phyloP scores from a whole-genome alignment of 2,329 filamentous ascomycete species.

The Didymella segeticola region DNA sequence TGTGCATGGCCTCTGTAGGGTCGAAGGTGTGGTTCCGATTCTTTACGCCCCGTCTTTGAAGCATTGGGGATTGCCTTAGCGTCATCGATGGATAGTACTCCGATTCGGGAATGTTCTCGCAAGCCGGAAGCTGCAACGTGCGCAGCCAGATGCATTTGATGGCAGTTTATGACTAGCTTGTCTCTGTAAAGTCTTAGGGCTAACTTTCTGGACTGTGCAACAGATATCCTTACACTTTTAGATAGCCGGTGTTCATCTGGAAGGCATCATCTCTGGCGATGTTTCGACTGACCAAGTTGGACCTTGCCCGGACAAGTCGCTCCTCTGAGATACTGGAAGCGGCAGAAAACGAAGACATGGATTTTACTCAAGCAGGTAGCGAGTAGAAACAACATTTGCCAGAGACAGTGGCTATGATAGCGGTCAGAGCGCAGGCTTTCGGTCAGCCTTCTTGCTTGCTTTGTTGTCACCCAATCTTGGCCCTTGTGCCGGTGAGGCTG shows the following conservation, averaged over 20 bases:
- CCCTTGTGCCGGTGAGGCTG: background rate
- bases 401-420: background rate
- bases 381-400: background rate
- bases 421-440: background rate
- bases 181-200: constrained; percentile 6
- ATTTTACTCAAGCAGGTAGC: background rate
- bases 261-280: constrained; percentile 5
- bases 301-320: background rate
- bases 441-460: background rate
- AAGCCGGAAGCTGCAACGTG: background rate
- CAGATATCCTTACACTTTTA: constrained; percentile 7
- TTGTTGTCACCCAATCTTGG: no score
- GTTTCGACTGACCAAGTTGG: constrained; percentile 6
- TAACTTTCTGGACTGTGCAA: background rate
- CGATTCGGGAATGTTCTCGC: background rate
- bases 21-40: background rate
- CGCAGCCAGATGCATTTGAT: background rate
- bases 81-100: background rate
- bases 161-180: background rate
- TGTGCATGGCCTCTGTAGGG: background rate
- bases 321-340: background rate
- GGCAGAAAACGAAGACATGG: background rate
- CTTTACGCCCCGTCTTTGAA: background rate
- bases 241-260: constrained; percentile 4
- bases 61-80: background rate